Conservation (phyloP, 345 rosid genomes). For the Geranium brycei region DNA sequence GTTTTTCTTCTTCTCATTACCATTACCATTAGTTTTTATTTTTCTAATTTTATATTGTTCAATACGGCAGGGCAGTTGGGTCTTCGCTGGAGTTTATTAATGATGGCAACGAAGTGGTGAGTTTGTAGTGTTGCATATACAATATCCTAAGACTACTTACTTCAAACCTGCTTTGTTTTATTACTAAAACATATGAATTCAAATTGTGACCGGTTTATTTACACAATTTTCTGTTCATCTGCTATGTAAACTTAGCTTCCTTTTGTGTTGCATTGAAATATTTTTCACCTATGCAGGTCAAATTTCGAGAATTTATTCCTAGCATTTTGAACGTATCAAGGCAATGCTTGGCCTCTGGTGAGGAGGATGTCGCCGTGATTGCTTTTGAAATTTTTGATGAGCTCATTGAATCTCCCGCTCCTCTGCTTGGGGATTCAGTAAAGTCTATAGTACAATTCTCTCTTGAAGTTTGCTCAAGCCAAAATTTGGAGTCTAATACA, state of each 20-base stretch:
- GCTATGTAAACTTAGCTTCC: neutral
- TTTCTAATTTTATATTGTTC: slow-evolving; percentile 3
- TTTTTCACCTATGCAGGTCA: slow-evolving; percentile 40
- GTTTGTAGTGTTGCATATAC: slow-evolving; percentile 5
- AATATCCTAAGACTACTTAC: neutral
- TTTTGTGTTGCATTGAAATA: neutral
- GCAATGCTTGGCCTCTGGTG: slow-evolving; percentile 82
- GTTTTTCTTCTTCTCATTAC: slow-evolving; percentile 4
- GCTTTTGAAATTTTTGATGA: slow-evolving; percentile 99
- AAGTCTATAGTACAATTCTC: slow-evolving; percentile 90
- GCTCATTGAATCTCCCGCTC: slow-evolving; percentile 96
- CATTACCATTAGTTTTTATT: slow-evolving; percentile 1
- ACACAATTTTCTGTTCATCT: neutral
- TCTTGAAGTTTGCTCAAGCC: slow-evolving; percentile 91
- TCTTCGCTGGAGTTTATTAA: slow-evolving; percentile 82
- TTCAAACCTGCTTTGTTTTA: neutral
- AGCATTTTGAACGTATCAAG: slow-evolving; percentile 91
- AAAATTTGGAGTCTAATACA: slow-evolving; percentile 65
- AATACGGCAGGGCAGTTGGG: slow-evolving; percentile 76
- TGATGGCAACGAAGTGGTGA: slow-evolving; percentile 86
- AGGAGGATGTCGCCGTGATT: slow-evolving; percentile 92
- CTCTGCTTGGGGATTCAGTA: slow-evolving; percentile 94
- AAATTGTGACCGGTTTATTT: neutral
- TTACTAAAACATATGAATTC: neutral
- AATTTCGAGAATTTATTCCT: slow-evolving; percentile 92